Conservation (phyloP, 2,329 filamentous ascomycete genomes). For the Paraphoma chrysanthemicola region DNA sequence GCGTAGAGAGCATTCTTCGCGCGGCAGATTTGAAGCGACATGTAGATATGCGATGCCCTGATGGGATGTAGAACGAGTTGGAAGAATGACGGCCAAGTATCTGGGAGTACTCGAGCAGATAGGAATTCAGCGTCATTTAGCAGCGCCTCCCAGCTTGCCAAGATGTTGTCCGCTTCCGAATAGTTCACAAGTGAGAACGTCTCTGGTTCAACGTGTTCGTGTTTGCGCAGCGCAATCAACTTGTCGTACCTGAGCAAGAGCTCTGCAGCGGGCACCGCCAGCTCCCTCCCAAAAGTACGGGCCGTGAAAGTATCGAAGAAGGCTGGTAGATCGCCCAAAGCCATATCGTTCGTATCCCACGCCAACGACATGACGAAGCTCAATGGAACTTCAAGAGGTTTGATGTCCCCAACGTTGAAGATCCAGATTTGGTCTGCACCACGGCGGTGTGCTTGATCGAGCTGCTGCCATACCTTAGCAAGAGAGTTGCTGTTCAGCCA, state of each 20-base stretch:
- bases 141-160: conserved; percentile 1
- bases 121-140: neutral
- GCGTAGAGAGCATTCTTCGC: conserved; percentile 64
- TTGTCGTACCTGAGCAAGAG: conserved; percentile 7
- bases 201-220: conserved; percentile 9
- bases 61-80: conserved; percentile 64
- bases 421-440: conserved; percentile 14
- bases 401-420: conserved; percentile 18
- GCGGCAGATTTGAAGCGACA: conserved; percentile 15
- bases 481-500: conserved; percentile 17
- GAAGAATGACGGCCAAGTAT: conserved; percentile 63
- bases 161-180: conserved; percentile 7
- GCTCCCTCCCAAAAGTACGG: conserved; percentile 6
- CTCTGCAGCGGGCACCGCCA: neutral
- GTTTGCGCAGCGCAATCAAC: conserved; percentile 5
- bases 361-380: conserved; percentile 12
- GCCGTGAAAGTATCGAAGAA: conserved; percentile 4
- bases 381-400: conserved; percentile 13
- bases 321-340: neutral
- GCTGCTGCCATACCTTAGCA: conserved; percentile 8
- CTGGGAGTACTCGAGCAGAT: conserved; percentile 41
- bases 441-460: conserved; percentile 4
- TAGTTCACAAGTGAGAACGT: conserved; percentile 10
- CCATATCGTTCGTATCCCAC: conserved; percentile 2
- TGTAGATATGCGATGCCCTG: conserved; percentile 60